A percentile compares a stretch with the other conserved stretches of the same genome.
Conservation (phyloP, 176 grass and related monocot genomes). For the Lolium rigidum region DNA sequence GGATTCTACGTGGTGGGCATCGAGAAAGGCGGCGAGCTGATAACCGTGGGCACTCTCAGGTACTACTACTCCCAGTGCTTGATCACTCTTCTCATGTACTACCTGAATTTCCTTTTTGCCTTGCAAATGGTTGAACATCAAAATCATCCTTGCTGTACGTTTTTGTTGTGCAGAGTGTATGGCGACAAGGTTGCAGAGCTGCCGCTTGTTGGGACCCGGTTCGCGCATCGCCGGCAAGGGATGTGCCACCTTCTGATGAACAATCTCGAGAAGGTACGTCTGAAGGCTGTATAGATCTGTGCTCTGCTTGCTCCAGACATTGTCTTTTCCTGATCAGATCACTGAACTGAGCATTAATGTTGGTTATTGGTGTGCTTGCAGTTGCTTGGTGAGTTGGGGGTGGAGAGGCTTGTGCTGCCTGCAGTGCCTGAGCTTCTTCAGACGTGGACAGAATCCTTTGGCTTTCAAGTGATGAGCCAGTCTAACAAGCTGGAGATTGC, state of each 20-base stretch:
- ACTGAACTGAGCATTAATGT: background rate
- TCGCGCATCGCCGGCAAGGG: conserved; percentile 50
- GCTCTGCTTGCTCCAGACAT: background rate
- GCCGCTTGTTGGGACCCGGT: conserved; percentile 61
- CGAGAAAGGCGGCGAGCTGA: conserved; percentile 66
- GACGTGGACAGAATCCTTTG: conserved; percentile 50
- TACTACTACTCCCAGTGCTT: conserved; percentile 20
- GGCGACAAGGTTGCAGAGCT: conserved; percentile 61
- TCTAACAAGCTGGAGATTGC: conserved; percentile 33
- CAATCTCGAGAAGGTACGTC: conserved; percentile 46
- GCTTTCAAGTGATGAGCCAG: conserved; percentile 38
- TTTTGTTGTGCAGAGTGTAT: conserved; percentile 48
- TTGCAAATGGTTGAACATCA: background rate
- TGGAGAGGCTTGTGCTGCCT: conserved; percentile 55
- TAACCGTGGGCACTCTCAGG: conserved; percentile 58
- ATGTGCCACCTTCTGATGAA: conserved; percentile 58
- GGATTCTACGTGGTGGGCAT: conserved; percentile 66
- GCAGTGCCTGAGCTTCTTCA: conserved; percentile 46
- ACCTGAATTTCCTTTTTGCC: background rate
- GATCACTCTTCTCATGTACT: background rate
- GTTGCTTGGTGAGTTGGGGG: conserved; percentile 40
- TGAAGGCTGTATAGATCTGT: background rate
- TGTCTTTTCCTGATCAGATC: background rate
- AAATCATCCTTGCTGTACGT: background rate
- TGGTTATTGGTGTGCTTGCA: conserved; percentile 21